Base-by-base conservation (phyloP, 169 alveolate genomes). In the Plasmodium gaboni region DNA sequence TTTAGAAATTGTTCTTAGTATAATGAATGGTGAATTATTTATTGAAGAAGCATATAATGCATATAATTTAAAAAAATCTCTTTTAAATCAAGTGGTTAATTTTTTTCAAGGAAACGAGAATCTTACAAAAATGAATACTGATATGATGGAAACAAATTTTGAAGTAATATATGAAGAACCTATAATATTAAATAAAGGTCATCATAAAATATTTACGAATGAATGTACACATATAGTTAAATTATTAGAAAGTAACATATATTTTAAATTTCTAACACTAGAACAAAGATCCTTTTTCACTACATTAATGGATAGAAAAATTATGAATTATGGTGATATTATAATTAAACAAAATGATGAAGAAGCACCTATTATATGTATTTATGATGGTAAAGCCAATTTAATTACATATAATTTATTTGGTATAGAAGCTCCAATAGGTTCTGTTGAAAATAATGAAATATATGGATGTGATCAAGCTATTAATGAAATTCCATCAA, bases 241-340 rank as follows among this genome's bases (percentile, higher is more conserved):
- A 60, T 22, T 70, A 73, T 61, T 86, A 53, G 78, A 86, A 53
- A 26, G 15, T 4, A 67, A 86, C 70, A 6, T 12, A 8, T 32
- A 71, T 59, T 86, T 86, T 71, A 86, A 86, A 60, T 70, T 26
- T 51, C 72, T 86, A 70, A 86, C 92, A n/a, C 1, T 86, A 65
- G 83, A 86, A 19, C 92, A 86, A 73, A 86, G 92, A 71, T 48
- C 22, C n/a, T 86, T 70, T 73, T 69, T 86, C 63, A 24, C 92
- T n/a, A 86, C 92, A 5, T 61, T 86, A 60, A 86, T 86, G 92
- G 63, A 86, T 26, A 73, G 92, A 63, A 19, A 69, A 32, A 32
- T 59, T 46, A 32, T 72, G 76, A 86, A 70, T 0, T 19, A 2
- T 17, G 74, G 50, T n/a, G 76, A 71, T 17, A 42, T 71, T 7